Percentiles rank a stretch among this genome's conserved stretches.
These are phyloP conservation scores for Pelargonium citronellum DNA, from an alignment of 441 rosid genomes.

Conservation along the genomic window DNA sequence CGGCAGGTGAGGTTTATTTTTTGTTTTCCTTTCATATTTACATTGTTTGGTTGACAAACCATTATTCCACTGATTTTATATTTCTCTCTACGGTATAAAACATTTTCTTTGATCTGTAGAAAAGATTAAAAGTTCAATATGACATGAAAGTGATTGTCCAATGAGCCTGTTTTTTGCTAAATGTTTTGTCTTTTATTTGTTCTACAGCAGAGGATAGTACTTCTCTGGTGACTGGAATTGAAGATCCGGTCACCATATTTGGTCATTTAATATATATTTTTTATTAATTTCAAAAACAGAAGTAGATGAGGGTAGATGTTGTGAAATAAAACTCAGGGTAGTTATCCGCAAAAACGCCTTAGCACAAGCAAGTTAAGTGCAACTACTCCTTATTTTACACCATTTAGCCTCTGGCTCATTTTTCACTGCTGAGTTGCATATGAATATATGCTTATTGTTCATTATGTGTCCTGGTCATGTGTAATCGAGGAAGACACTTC, in stretches of 20 bases:
- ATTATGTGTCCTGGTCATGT: neutral
- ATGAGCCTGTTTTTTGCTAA: neutral
- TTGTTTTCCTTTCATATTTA: neutral
- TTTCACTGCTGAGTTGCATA: neutral
- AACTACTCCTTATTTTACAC: neutral
- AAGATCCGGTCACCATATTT: too few relatives aligned
- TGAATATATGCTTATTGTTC: neutral
- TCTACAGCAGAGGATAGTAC: neutral
- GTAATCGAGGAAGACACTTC: neutral
- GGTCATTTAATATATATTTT: too few relatives aligned
- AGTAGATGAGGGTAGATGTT: too few relatives aligned
- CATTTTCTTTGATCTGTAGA: neutral
- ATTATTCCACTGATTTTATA: neutral
- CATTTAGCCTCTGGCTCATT: neutral
- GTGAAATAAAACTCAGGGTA: too few relatives aligned
- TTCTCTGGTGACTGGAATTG: neutral
- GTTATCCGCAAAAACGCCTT: too few relatives aligned
- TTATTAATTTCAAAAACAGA: too few relatives aligned
- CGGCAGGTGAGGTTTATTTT: conserved; percentile 19
- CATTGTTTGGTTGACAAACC: neutral
- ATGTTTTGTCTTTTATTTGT: neutral
- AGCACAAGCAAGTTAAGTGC: too few relatives aligned
- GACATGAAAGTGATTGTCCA: neutral
- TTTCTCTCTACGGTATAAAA: neutral
- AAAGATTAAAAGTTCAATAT: neutral